Evolutionary conservation across 495 filamentous ascomycete species (phyloP), one percentile per base, ranked within the genome.

Genomic region (Penicillium salamii): DNA sequence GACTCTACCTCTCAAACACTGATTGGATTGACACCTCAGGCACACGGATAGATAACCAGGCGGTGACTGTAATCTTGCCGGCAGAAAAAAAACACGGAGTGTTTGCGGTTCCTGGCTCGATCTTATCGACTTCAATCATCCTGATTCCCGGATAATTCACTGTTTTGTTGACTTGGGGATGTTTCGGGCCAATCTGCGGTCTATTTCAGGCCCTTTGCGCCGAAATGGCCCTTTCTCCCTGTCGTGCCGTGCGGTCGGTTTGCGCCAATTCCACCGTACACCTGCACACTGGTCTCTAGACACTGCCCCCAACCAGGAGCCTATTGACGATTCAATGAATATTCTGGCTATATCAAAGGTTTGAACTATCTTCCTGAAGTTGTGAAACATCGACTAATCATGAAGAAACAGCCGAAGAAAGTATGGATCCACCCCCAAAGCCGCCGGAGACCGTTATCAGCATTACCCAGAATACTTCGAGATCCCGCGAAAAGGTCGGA

Each of bases 101-200:
- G 14, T 32, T 40, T 41, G 11, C 9, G 23, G 8, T 8, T 8
- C 4, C 23, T 3, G 23, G 8, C 23, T 26, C 23, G n/a, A 3
- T 26, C 7, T 32, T 11, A 32, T 32, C 29, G 12, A 35, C 18
- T 13, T 53, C 29, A 32, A 50, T 12, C 14, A 49, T 28, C n/a
- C n/a, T n/a, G n/a, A n/a, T n/a, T n/a, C n/a, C n/a, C n/a, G n/a
- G n/a, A n/a, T n/a, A n/a, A n/a, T n/a, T n/a, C n/a, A n/a, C n/a
- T n/a, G n/a, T n/a, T n/a, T 23, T 36, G 48, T 18, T 14, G 32
- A 28, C 9, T 46, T 37, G 50, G 52, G 66, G 37, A 76, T 76
- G 72, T 66, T 73, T 57, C 71, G 71, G 52, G 51, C 57, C 41
- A 70, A 66, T 28, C 44, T 67, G 42, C 62, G 71, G 68, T 71